phyloP scores from a whole-genome alignment of 176 grass and related monocot genomes.

The Carex kokanica region DNA sequence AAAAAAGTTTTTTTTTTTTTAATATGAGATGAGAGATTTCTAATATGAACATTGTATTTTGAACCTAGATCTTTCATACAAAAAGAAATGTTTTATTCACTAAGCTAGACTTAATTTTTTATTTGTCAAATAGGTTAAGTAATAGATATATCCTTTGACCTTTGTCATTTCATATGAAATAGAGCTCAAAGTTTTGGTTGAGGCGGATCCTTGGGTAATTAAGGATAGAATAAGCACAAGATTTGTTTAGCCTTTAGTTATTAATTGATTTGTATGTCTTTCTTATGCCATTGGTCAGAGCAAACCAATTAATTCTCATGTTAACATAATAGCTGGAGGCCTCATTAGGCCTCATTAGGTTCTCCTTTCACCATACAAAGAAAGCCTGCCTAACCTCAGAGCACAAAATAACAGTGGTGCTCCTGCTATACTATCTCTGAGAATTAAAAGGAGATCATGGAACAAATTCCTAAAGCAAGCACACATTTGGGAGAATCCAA shows the following conservation, averaged over 20 bases:
- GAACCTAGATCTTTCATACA: no score
- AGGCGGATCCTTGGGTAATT: no score
- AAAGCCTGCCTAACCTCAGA: slow-evolving; percentile 22
- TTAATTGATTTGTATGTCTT: neutral
- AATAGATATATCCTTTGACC: no score
- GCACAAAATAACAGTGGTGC: neutral
- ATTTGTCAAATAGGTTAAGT: no score
- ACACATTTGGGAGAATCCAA: slow-evolving; percentile 54
- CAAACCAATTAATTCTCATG: neutral
- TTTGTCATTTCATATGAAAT: neutral
- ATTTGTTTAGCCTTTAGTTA: neutral
- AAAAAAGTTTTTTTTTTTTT: no score
- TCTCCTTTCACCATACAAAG: slow-evolving; percentile 1
- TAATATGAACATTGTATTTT: no score
- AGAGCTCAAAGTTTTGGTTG: neutral
- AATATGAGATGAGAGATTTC: no score
- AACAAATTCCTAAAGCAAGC: slow-evolving; percentile 34
- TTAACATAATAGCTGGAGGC: slow-evolving; percentile 4
- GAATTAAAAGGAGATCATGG: slow-evolving; percentile 23
- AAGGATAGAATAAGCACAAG: neutral
- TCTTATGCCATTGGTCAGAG: neutral
- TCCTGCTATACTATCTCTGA: neutral
- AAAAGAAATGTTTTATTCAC: no score
- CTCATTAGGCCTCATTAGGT: neutral
- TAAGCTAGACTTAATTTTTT: no score